A percentile compares a stretch with the other conserved stretches of the same genome.
Evolutionary conservation across 305 asterid species (phyloP).

Genomic region (Fraxinus platypoda): DNA sequence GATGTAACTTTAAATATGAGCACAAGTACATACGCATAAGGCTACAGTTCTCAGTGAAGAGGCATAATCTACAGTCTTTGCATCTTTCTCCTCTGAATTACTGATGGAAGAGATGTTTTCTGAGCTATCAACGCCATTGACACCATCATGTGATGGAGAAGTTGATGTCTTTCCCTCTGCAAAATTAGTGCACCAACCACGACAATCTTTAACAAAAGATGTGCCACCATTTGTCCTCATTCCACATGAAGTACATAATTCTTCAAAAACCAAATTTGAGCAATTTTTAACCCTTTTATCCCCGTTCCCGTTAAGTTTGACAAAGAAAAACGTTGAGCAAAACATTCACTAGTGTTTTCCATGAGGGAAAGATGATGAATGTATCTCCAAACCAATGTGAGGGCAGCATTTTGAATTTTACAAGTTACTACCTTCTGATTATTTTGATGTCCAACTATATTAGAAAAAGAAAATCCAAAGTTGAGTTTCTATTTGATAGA

Average conservation of each 20-base stretch:
- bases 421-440: neutral
- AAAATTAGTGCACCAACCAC: constrained; percentile 26
- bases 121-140: constrained; percentile 29
- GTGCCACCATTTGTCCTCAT: constrained; percentile 3
- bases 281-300: neutral
- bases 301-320: neutral
- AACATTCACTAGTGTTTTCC: neutral
- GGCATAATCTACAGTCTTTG: constrained; percentile 39
- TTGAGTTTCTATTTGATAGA: neutral
- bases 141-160: constrained; percentile 33
- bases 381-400: neutral
- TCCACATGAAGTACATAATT: constrained; percentile 5
- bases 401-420: neutral
- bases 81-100: constrained; percentile 37
- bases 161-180: constrained; percentile 45
- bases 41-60: constrained; percentile 78
- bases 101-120: constrained; percentile 33
- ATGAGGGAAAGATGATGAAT: neutral
- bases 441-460: neutral
- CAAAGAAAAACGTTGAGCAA: neutral
- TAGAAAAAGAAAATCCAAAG: neutral
- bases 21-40: constrained; percentile 61
- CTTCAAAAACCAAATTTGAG: constrained; percentile 18
- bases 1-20: constrained; percentile 6
- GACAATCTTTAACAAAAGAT: constrained; percentile 14